Base-by-base conservation (phyloP, 345 rosid genomes). In the Salix caprea region DNA sequence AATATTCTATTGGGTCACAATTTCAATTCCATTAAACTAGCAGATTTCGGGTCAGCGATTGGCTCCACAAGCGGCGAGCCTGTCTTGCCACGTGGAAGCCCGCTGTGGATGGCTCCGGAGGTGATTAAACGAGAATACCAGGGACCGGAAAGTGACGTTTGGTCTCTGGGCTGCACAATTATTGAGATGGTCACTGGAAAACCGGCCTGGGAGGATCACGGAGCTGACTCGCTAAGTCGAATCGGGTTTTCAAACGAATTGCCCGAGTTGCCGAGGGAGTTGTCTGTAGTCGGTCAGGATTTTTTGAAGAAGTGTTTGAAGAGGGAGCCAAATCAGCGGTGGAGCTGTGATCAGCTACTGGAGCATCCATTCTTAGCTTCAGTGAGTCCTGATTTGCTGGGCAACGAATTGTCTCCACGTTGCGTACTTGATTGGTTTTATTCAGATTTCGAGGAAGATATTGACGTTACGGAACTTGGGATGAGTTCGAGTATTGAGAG, bases 61-160 rank as follows among this genome's bases (percentile, higher is more conserved):
- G 74, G 36, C 28, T 74, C 34, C 1, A 56, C 61, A 11, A 26
- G 71, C 58, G 23, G 67, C 24, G 72, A 30, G 12, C 67, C 34
- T 36, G n/a, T 73, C 50, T 12, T 71, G 78, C 91, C 92, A 34
- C 94, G 96, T 44, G 97, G 97, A 77, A 92, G 96, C 56, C 97
- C 97, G 15, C 84, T 92, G 14, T 92, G 96, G 97, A 92, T 92
- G 96, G 97, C 97, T 28, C 97, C 97, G 76, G 97, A 92, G 86
- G 97, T 91, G 73, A 67, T 92, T 2, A 83, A 94, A 60, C 67
- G 89, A 6, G 93, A 91, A 82, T 84, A 32, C 24, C 96, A 88
- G 82, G 94, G 96, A 39, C 90, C 94, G 76, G 87, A 90, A 72
- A 91, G 97, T 65, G 97, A 92, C 72, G 89, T 92, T 1, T 92